phyloP scores from a whole-genome alignment of 1,284 basidiomycete genomes.

The Ustilago vetiveriae region DNA sequence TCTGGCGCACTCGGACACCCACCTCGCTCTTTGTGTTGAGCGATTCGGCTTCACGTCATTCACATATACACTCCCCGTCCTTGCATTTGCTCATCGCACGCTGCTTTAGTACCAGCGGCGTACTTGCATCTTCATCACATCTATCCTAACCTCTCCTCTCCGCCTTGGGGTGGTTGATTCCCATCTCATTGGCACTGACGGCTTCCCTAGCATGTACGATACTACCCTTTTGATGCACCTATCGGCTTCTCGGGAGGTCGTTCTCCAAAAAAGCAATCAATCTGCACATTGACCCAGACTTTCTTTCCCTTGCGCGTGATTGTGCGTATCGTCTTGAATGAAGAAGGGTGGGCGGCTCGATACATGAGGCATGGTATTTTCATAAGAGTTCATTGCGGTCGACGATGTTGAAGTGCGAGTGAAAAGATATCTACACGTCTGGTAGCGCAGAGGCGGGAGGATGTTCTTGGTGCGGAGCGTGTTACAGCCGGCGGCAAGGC shows the following conservation, averaged over 20 bases:
- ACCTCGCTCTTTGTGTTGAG: no score
- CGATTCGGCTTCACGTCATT: constrained; percentile 8
- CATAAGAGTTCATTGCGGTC: no score
- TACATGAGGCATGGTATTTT: no score
- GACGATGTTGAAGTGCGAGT: no score
- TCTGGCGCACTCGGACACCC: constrained; percentile 6
- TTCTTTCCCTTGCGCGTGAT: neutral
- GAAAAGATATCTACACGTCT: no score
- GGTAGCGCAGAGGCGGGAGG: no score
- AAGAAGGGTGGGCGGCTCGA: no score
- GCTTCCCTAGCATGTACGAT: constrained; percentile 35
- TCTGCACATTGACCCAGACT: constrained; percentile 41
- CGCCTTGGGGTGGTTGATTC: constrained; percentile 35
- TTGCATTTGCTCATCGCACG: constrained; percentile 31
- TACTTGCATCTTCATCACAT: constrained; percentile 5
- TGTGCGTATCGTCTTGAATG: no score
- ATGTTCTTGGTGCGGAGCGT: no score
- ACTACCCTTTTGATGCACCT: constrained; percentile 19
- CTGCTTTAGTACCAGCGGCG: constrained; percentile 3
- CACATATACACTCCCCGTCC: constrained; percentile 2
- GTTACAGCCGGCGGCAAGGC: no score
- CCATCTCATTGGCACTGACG: constrained; percentile 29
- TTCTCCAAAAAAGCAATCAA: constrained; percentile 43
- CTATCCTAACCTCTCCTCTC: neutral
- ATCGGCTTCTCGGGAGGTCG: constrained; percentile 37